phyloP scores from a whole-genome alignment of 2,329 filamentous ascomycete genomes.

The Nothophoma quercina region DNA sequence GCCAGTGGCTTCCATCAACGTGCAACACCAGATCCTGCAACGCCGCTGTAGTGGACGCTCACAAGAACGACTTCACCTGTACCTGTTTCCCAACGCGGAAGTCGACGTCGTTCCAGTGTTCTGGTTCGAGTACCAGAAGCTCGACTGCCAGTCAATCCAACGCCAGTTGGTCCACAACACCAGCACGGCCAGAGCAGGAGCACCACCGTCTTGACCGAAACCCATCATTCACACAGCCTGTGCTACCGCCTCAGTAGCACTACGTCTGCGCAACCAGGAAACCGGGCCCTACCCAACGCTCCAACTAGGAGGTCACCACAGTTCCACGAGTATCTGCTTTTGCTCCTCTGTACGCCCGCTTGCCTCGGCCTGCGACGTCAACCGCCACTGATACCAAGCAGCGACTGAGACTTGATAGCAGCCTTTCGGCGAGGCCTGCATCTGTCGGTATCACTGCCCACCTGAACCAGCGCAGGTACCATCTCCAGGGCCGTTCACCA shows the following conservation, averaged over 20 bases:
- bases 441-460: constrained; percentile 51
- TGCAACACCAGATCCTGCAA: constrained; percentile 47
- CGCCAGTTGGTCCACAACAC: constrained; percentile 35
- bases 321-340: constrained; percentile 50
- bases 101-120: constrained; percentile 32
- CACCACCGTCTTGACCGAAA: constrained; percentile 44
- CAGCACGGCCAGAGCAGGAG: constrained; percentile 40
- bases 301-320: constrained; percentile 43
- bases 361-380: constrained; percentile 45
- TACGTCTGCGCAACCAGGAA: constrained; percentile 58
- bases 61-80: constrained; percentile 29
- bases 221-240: constrained; percentile 46
- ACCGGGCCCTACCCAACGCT: constrained; percentile 52
- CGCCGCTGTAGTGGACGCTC: constrained; percentile 32
- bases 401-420: constrained; percentile 54
- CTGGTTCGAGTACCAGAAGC: constrained; percentile 33
- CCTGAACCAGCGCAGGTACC: constrained; percentile 49
- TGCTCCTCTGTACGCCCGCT: constrained; percentile 51
- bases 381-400: constrained; percentile 50
- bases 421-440: constrained; percentile 54
- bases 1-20: constrained; percentile 36
- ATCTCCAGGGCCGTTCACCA: constrained; percentile 37
- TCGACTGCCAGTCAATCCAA: constrained; percentile 35
- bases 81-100: constrained; percentile 34
- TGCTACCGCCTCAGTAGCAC: constrained; percentile 52